Evolutionary conservation across 768 basidiomycete species (phyloP), one percentile per base, ranked within the genome.

Genomic region (Tylopilus rubrobrunneus): DNA sequence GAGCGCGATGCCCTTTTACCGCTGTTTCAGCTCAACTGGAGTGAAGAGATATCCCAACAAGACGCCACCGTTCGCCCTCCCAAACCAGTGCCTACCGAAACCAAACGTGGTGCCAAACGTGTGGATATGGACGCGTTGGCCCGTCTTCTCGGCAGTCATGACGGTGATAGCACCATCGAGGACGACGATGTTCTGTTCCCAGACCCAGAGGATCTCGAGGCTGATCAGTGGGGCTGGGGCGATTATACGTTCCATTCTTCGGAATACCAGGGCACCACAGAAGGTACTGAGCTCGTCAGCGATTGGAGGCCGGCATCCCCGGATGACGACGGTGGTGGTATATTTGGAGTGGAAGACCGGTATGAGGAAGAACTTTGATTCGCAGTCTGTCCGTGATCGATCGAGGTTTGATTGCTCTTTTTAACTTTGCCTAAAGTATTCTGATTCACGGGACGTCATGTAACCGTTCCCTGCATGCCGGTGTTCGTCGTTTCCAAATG

Each of bases 71-170:
- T 15, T 15, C 11, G 25, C 36, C 55, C 46, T 11, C 37, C 21
- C 4, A 50, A 58, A 41, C 31, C 50, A 10, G 29, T 14, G 19
- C 37, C 44, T n/a, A 19, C 53, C 44, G 67, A 67, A 46, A 33
- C 56, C 14, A 71, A 67, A 45, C 69, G 68, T 33, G 73, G 73
- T 19, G 57, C 73, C 34, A 66, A 67, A 51, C 68, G 81, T 43
- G 71, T 87, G 53, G 70, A 88, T 64, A 75, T 83, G 69, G 80
- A 84, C 48, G 84, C 78, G 17, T 68, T 86, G 31, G 70, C 75
- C 15, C 72, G 70, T 41, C 73, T 89, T 50, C 70, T 88, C 17
- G 62, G 71, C 57, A 73, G 56, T 60, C 36, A 56, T 21, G 60
- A 53, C 28, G 65, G 67, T 6, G 59, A 51, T 49, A 64, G 67